Conservation (phyloP, 306 rosid species). For the Fagus crenata region DNA sequence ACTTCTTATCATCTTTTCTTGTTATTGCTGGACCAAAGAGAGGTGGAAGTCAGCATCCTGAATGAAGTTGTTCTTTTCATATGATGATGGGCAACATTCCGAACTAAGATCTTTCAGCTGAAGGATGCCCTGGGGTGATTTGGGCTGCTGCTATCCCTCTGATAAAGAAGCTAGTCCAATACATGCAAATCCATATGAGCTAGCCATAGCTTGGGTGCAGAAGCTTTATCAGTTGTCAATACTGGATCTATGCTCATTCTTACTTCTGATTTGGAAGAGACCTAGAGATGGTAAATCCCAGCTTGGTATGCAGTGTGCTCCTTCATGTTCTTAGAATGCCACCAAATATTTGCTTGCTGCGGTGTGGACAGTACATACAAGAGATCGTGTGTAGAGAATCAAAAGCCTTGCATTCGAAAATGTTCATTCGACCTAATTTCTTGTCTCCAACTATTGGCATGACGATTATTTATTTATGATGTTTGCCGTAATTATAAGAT, state of each 20-base stretch:
- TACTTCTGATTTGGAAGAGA: constrained; percentile 9
- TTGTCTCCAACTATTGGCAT: background rate
- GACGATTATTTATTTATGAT: background rate
- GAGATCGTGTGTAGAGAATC: background rate
- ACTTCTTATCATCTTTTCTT: background rate
- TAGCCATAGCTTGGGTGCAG: constrained; percentile 3
- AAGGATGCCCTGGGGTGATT: constrained; percentile 2
- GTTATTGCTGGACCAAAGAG: background rate
- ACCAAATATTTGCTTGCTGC: constrained; percentile 10
- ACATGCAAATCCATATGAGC: background rate
- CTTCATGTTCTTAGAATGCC: constrained; percentile 14
- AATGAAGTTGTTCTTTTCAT: constrained; percentile 7
- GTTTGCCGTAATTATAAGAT: background rate
- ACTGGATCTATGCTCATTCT: background rate
- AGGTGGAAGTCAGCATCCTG: background rate
- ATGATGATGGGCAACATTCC: constrained; percentile 2
- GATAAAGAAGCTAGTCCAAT: constrained; percentile 8
- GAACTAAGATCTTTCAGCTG: constrained; percentile 4
- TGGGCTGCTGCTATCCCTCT: background rate
- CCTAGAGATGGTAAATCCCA: constrained; percentile 13
- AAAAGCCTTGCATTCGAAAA: background rate
- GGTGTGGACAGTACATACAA: background rate
- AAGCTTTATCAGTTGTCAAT: background rate
- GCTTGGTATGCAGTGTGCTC: background rate
- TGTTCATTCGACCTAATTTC: background rate